A percentile compares a stretch with the other conserved stretches of the same genome.
Conservation (phyloP, 257 asterid genomes). For the Capsicum pubescens region DNA sequence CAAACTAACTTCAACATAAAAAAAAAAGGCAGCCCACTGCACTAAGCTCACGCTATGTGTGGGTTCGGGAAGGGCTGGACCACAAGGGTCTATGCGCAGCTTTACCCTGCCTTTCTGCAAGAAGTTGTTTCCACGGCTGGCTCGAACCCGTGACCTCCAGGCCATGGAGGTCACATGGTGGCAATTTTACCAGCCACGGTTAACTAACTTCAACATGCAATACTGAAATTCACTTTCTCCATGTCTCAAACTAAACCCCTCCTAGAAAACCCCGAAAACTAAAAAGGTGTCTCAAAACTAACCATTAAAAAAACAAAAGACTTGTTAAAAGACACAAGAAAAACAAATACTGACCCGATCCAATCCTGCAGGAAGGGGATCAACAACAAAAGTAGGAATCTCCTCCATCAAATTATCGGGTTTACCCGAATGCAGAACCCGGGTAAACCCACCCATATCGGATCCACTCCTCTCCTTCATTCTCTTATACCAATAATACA, state of each 20-base stretch:
- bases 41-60: no score
- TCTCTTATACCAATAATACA: conserved; percentile 96
- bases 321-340: neutral
- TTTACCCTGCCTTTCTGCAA: no score
- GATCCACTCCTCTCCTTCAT: conserved; percentile 76
- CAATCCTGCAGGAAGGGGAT: conserved; percentile 90
- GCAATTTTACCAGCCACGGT: no score
- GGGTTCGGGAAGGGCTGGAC: no score
- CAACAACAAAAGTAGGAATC: conserved; percentile 85
- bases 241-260: neutral
- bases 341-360: conserved; percentile 70
- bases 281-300: neutral
- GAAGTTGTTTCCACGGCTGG: no score
- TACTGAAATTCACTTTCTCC: neutral
- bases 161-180: no score
- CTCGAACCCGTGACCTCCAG: no score
- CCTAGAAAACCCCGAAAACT: no score
- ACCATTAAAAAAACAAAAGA: neutral
- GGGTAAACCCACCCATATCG: conserved; percentile 95
- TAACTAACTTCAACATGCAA: no score
- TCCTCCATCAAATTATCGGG: conserved; percentile 93
- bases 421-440: conserved; percentile 89
- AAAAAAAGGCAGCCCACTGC: neutral
- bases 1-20: neutral
- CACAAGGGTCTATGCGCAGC: no score